Conservation (phyloP, 2,329 filamentous ascomycete genomes). For the Penicillium sp. region DNA sequence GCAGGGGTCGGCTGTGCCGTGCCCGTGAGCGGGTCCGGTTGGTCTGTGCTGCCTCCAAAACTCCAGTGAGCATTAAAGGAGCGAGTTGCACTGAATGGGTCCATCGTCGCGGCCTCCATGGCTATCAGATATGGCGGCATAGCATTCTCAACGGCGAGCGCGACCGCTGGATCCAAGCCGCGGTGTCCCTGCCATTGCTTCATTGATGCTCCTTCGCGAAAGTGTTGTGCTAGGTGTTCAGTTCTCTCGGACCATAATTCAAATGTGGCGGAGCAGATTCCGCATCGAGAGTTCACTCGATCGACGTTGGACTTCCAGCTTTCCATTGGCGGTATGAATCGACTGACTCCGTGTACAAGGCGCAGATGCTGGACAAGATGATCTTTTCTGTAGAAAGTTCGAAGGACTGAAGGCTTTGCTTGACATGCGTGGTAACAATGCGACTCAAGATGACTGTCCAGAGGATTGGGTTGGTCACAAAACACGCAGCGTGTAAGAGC, state of each 20-base stretch:
- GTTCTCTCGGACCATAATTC: slow-evolving; percentile 39
- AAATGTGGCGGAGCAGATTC: slow-evolving; percentile 40
- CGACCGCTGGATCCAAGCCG: slow-evolving; percentile 37
- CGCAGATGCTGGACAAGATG: slow-evolving; percentile 62
- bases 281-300: slow-evolving; percentile 51
- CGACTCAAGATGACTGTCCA: slow-evolving; percentile 54
- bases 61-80: not conserved
- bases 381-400: slow-evolving; percentile 65
- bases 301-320: slow-evolving; percentile 52
- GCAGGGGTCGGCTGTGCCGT: not conserved
- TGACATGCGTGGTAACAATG: slow-evolving; percentile 59
- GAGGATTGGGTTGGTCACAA: slow-evolving; percentile 55
- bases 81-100: slow-evolving; percentile 24
- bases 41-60: not conserved
- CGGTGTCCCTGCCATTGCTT: slow-evolving; percentile 41
- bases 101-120: slow-evolving; percentile 28
- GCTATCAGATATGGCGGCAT: slow-evolving; percentile 44
- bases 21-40: not conserved
- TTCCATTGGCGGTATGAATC: slow-evolving; percentile 53
- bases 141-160: slow-evolving; percentile 42
- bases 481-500: slow-evolving; percentile 46
- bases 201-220: slow-evolving; percentile 40
- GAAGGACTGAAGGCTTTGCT: slow-evolving; percentile 56
- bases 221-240: slow-evolving; percentile 45
- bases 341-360: slow-evolving; percentile 58